Base-by-base conservation (phyloP, 176 grass and related monocot species). In the Aechmea fasciata region DNA sequence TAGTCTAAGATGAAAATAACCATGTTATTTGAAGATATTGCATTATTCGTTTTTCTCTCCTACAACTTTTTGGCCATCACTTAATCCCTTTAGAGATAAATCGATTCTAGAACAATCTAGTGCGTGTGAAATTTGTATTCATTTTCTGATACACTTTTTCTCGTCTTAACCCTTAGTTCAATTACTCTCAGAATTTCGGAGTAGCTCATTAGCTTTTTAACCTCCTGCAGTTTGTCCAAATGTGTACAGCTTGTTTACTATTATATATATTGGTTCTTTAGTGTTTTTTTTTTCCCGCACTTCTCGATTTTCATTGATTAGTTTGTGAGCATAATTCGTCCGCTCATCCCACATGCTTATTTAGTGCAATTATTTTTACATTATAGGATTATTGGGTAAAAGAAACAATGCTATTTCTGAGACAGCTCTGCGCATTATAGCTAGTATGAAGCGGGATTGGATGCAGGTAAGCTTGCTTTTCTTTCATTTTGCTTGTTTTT, bases 381-480 rank as follows among this genome's bases (percentile, higher is more conserved):
- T 75, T 85, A 49, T 81, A 92, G 93, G 88, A 78, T 82, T 96
- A 67, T 69, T 92, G 63, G 68, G 79, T 23, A 50, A 41, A 81
- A 96, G 83, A 66, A 13, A 96, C 57, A 87, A 87, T 71, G 64
- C 71, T 13, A 71, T 96, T 41, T 87, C 93, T 26, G 68, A 85
- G 25, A 85, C 81, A 10, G 88, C 93, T 83, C 81, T 96, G 74
- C 81, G 77, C 24, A 87, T 92, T 63, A 26, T 92, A 79, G 88
- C 92, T 69, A 85, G 86, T 50, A 96, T 96, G 86, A 91, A 89
- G 74, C 79, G 88, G 69, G 88, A 96, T 64, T 96, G 92, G 92
- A 89, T 92, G 83, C 88, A 91, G 86, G 92, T 55, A 79, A 89
- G 75, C 13, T 64, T 71, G 14, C 80, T 65, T 68, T 73, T 72